A percentile compares a stretch with the other conserved stretches of the same genome.
Evolutionary conservation across 441 rosid species (phyloP).

Genomic region (Eutrema salsugineum): DNA sequence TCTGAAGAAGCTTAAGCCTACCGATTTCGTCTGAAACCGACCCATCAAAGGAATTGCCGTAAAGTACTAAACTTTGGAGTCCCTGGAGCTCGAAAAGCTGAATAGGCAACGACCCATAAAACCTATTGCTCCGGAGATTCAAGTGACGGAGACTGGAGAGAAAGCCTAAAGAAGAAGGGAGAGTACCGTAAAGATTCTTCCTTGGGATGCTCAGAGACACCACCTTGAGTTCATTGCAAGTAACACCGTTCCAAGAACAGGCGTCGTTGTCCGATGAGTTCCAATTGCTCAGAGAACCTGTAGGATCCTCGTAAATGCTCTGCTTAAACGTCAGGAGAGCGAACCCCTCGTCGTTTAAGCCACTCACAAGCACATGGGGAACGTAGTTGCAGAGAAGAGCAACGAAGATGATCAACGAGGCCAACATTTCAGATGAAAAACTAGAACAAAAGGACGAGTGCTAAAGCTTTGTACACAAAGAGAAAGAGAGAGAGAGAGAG

Average conservation of each 20-base stretch:
- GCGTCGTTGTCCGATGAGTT: constrained; percentile 70
- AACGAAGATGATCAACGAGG: constrained; percentile 36
- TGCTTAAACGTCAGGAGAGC: constrained; percentile 77
- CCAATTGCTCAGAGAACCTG: constrained; percentile 82
- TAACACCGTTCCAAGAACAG: constrained; percentile 93
- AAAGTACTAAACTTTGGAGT: constrained; percentile 86
- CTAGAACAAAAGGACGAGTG: constrained; percentile 24
- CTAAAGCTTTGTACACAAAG: constrained; percentile 14
- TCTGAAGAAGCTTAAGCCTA: constrained; percentile 69
- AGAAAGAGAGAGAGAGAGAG: constrained; percentile 14
- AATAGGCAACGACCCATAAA: constrained; percentile 61
- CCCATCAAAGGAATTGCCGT: constrained; percentile 84
- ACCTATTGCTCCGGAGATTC: constrained; percentile 76
- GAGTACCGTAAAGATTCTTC: constrained; percentile 72
- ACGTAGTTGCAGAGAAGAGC: constrained; percentile 38
- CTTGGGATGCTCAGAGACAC: constrained; percentile 83
- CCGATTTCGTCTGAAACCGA: constrained; percentile 65
- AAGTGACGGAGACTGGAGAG: constrained; percentile 83
- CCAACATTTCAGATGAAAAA: constrained; percentile 36
- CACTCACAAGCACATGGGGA: constrained; percentile 20
- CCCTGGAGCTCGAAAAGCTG: constrained; percentile 78
- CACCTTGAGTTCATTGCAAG: constrained; percentile 78
- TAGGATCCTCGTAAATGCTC: constrained; percentile 66
- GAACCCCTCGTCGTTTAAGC: constrained; percentile 62
- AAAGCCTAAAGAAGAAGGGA: constrained; percentile 75